Percentiles rank a stretch among this genome's conserved stretches.
Conservation (phyloP, 148 eudicot species). For the Simmondsia chinensis region DNA sequence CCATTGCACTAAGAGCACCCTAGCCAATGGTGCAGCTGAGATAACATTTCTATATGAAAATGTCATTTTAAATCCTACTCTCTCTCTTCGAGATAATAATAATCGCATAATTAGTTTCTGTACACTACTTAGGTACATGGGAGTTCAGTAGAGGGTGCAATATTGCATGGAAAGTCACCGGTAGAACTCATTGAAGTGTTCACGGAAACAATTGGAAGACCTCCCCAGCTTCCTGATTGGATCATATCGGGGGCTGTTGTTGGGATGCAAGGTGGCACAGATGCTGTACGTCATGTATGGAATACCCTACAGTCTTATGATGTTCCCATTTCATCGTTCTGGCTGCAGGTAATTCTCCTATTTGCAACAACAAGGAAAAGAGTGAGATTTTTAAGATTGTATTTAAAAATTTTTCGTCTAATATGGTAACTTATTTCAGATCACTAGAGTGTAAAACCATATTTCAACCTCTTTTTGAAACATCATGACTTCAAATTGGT, state of each 20-base stretch:
- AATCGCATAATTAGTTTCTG: background rate
- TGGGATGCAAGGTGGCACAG: conserved; percentile 98
- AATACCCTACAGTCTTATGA: conserved; percentile 39
- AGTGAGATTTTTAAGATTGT: background rate
- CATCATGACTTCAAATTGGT: no score
- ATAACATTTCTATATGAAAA: no score
- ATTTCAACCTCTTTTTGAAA: no score
- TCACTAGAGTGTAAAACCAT: no score
- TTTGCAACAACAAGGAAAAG: background rate
- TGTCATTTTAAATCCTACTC: no score
- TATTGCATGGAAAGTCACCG: conserved; percentile 78
- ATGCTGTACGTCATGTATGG: conserved; percentile 57
- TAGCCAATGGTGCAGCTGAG: background rate
- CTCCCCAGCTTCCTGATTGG: conserved; percentile 91
- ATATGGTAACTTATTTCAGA: no score
- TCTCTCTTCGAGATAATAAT: no score
- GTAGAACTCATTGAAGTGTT: conserved; percentile 69
- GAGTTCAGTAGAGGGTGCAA: conserved; percentile 55
- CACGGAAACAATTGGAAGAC: conserved; percentile 88
- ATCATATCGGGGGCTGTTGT: conserved; percentile 91
- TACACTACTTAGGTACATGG: conserved; percentile 51
- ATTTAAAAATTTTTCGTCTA: no score
- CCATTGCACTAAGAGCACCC: no score
- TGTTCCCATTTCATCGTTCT: conserved; percentile 88
- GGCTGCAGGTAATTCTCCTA: conserved; percentile 73